Percentiles rank a stretch among this genome's conserved stretches.
Evolutionary conservation across 148 eudicot genomes (phyloP).

Genomic region (Tetragonia tetragonoides): DNA sequence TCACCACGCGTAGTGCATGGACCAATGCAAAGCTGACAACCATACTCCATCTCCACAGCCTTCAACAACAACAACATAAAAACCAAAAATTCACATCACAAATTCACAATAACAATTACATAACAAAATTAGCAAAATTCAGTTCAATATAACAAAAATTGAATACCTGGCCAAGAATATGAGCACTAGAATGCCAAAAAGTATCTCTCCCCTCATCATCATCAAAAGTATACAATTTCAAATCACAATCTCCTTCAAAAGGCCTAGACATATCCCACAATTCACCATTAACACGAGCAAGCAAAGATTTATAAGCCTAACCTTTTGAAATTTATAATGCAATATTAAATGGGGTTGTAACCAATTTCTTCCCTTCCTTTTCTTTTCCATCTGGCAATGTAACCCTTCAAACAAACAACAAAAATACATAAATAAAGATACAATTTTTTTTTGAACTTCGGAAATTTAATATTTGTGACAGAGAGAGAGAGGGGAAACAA

Average conservation of each 20-base stretch:
- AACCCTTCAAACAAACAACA: slow-evolving; percentile 40
- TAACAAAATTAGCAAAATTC: not conserved
- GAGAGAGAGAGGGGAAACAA: not conserved
- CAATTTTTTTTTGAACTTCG: not conserved
- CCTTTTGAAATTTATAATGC: slow-evolving; percentile 83
- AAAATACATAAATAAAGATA: not conserved
- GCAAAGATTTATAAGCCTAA: slow-evolving; percentile 71
- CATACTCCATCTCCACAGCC: slow-evolving; percentile 86
- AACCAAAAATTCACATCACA: not conserved
- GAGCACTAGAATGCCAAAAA: slow-evolving; percentile 97
- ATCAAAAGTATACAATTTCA: slow-evolving; percentile 72
- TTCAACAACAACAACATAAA: slow-evolving; percentile 11
- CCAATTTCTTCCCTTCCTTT: slow-evolving; percentile 83
- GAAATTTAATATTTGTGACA: not conserved
- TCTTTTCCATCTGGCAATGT: slow-evolving; percentile 80
- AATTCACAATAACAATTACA: not conserved
- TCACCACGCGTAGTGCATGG: slow-evolving; percentile 97
- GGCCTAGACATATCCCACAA: slow-evolving; percentile 95
- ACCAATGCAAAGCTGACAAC: slow-evolving; percentile 92
- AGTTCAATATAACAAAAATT: too few relatives aligned
- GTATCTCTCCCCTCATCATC: slow-evolving; percentile 88
- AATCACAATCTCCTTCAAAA: slow-evolving; percentile 74
- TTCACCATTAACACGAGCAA: slow-evolving; percentile 66
- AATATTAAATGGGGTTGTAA: slow-evolving; percentile 63
- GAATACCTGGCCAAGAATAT: slow-evolving; percentile 87